These are phyloP conservation scores for Stevia rebaudiana DNA, from an alignment of 140 eudicot species.

Conservation along the genomic window DNA sequence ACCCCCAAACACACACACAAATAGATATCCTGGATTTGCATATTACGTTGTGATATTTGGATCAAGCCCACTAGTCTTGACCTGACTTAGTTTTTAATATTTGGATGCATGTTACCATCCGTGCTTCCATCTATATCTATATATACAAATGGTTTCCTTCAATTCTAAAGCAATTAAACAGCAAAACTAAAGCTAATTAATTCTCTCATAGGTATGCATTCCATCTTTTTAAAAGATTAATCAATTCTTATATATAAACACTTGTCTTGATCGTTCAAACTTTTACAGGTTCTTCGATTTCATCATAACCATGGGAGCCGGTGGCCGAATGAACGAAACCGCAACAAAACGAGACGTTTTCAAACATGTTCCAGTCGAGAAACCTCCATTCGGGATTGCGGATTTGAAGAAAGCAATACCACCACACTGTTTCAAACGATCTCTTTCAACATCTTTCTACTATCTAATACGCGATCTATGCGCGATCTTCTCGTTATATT, in stretches of 20 bases:
- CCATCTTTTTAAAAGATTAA: neutral
- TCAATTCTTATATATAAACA: neutral
- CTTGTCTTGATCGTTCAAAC: neutral
- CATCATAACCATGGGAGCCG: constrained; percentile 32
- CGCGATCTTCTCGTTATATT: constrained; percentile 10
- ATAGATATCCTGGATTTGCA: no score
- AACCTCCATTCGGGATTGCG: constrained; percentile 26
- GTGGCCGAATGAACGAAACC: constrained; percentile 33
- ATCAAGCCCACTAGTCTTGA: neutral
- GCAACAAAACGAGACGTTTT: constrained; percentile 7
- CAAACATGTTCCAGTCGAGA: constrained; percentile 21
- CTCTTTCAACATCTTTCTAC: constrained; percentile 20
- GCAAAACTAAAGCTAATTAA: neutral
- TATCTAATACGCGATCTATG: constrained; percentile 16
- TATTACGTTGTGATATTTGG: neutral
- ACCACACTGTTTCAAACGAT: constrained; percentile 31
- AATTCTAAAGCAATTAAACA: neutral
- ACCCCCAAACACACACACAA: no score
- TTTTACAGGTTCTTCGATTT: constrained; percentile 9
- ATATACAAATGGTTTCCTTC: neutral
- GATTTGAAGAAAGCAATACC: constrained; percentile 32
- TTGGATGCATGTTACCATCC: no score
- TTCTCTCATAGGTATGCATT: constrained; percentile 1
- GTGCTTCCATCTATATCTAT: neutral
- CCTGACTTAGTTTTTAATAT: no score